Base-by-base conservation (phyloP, 1,284 basidiomycete genomes). In the Apiotrichum mycotoxinovorans region DNA sequence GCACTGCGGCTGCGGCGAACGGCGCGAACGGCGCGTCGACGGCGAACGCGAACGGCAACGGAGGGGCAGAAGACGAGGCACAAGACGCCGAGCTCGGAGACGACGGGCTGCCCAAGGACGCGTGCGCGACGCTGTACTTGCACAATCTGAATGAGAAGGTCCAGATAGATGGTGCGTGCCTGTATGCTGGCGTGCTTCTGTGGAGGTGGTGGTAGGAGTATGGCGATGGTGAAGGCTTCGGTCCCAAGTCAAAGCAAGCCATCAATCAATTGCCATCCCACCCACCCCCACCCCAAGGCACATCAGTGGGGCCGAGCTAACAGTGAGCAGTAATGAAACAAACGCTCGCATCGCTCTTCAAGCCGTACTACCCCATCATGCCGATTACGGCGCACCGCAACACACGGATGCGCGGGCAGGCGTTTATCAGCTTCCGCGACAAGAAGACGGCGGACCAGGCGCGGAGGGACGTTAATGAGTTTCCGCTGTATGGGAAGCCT, bases 91-190 rank as follows among this genome's bases (percentile, higher is more conserved):
- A 60, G 44, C 35, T 57, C 10, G 69, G 69, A 27, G 63, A 58
- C 4, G 67, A 73, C 23, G 66, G 64, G 23, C 58, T 78, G 50
- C 75, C 78, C 20, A 67, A 73, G 9, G 68, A 75, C 46, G 81
- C 81, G 35, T 84, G 86, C 46, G 91, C 95, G 77, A 98, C 95
- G 18, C 81, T 98, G 41, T 98, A 98, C 75, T 87, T 98, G 67
- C 91, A 97, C 77, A 98, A 98, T 78, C 79, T 98, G 70, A 98
- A 98, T 76, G 95, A 98, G 80, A 92, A 90, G 79, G 91, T 98
- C 65, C 91, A 91, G 77, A 81, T 93, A 54, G 84, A 85, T 63
- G 86, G 89, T 91, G 57, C 58, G 80, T 74, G 22, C 17, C 20
- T 10, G 23, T 18, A n/a, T n/a, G 25, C 18, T 33, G 27, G 45